Percentiles rank a stretch among this genome's conserved stretches.
phyloP scores from a whole-genome alignment of 2,329 filamentous ascomycete species.

The Colletotrichum coccodes region DNA sequence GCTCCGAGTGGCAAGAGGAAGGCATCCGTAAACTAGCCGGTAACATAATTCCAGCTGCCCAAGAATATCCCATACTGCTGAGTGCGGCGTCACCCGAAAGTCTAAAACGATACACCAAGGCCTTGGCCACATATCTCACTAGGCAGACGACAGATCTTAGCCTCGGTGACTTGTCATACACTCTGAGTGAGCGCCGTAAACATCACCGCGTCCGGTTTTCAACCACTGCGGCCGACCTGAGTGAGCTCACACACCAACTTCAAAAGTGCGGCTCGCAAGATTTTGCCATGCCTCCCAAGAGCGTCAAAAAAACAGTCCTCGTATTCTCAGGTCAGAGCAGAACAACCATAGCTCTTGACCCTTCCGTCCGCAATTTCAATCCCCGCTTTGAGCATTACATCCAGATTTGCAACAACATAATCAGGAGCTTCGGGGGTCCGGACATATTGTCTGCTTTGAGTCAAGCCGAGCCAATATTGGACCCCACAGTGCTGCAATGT shows the following conservation, averaged over 20 bases:
- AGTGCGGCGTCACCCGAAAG: not conserved
- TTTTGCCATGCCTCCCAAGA: not conserved
- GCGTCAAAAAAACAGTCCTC: not conserved
- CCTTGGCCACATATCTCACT: not conserved
- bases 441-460: not conserved
- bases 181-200: not conserved
- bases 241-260: not conserved
- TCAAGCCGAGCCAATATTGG: not conserved
- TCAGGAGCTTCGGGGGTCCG: not conserved
- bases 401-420: not conserved
- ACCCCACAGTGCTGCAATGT: conserved; percentile 17
- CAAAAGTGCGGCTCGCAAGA: not conserved
- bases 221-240: not conserved
- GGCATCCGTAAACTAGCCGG: not conserved
- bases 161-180: not conserved
- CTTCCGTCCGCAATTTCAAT: not conserved
- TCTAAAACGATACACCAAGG: not conserved
- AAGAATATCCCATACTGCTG: not conserved
- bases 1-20: conserved; percentile 27
- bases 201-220: not conserved
- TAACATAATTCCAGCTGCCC: not conserved
- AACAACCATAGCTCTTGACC: not conserved
- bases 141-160: not conserved
- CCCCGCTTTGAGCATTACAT: not conserved
- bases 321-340: not conserved